Conservation (phyloP, 768 basidiomycete genomes). For the Agaricus blazei region DNA sequence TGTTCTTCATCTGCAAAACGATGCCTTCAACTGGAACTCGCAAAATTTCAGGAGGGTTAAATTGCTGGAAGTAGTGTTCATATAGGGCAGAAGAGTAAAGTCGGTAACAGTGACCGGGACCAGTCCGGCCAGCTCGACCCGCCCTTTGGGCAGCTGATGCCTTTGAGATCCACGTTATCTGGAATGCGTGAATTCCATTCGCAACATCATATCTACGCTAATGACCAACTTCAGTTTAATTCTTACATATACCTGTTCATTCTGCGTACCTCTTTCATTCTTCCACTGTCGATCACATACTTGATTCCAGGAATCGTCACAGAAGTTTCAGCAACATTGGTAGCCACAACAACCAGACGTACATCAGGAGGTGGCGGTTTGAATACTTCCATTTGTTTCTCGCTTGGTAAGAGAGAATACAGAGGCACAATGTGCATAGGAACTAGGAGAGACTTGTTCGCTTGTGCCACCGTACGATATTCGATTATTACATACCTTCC, state of each 20-base stretch:
- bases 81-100: conserved; percentile 94
- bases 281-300: conserved; percentile 95
- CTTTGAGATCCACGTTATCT: conserved; percentile 91
- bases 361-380: conserved; percentile 71
- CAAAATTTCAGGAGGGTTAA: conserved; percentile 87
- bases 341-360: conserved; percentile 90
- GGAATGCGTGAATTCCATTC: conserved; percentile 87
- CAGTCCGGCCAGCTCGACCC: conserved; percentile 95
- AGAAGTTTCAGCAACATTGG: conserved; percentile 96
- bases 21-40: conserved; percentile 96
- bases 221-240: not conserved
- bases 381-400: conserved; percentile 95
- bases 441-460: conserved; percentile 34
- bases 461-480: conserved; percentile 2
- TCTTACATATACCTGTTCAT: not conserved
- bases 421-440: conserved; percentile 95
- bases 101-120: conserved; percentile 97
- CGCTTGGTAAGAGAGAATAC: conserved; percentile 88
- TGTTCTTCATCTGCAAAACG: conserved; percentile 97
- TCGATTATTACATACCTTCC: conserved; percentile 43
- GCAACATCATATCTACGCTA: conserved; percentile 80
- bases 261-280: conserved; percentile 79
- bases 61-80: conserved; percentile 87
- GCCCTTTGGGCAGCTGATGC: conserved; percentile 92
- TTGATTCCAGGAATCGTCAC: conserved; percentile 95